These are phyloP conservation scores for Leishmania major DNA, from an alignment of 208 protist species.

Conservation along the genomic window DNA sequence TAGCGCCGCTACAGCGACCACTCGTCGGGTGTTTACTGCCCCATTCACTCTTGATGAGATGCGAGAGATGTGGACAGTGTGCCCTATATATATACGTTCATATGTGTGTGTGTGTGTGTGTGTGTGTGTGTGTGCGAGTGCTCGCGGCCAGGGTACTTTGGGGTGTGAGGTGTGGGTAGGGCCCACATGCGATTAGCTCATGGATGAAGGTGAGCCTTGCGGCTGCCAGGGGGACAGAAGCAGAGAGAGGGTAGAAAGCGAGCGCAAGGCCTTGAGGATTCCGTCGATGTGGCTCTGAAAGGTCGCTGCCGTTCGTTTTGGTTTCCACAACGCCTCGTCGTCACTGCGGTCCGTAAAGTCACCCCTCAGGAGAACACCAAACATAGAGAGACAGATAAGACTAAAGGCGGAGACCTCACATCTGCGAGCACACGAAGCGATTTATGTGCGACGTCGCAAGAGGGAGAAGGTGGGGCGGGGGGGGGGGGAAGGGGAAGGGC, in stretches of 20 bases:
- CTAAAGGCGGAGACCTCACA: not conserved
- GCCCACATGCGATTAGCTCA: not conserved
- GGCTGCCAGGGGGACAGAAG: not conserved
- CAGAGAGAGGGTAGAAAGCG: not conserved
- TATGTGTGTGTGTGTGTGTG: not conserved
- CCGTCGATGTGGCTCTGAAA: not conserved
- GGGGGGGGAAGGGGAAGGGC: not conserved
- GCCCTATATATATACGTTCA: not conserved
- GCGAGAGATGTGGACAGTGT: not conserved
- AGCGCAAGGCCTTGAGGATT: not conserved
- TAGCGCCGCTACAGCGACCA: not conserved
- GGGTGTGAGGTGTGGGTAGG: not conserved
- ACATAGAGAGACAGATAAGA: not conserved
- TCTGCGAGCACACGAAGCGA: not conserved
- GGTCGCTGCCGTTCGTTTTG: not conserved
- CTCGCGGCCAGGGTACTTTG: too few relatives aligned
- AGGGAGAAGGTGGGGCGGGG: not conserved
- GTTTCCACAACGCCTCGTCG: not conserved
- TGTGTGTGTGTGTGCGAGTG: too few relatives aligned
- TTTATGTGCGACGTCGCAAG: not conserved
- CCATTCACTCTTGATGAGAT: not conserved
- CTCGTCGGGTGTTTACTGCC: not conserved
- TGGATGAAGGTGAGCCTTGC: not conserved
- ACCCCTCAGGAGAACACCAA: not conserved
- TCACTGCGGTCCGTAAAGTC: not conserved